Conservation (phyloP, 345 rosid species). For the Eucalyptus polybractea region DNA sequence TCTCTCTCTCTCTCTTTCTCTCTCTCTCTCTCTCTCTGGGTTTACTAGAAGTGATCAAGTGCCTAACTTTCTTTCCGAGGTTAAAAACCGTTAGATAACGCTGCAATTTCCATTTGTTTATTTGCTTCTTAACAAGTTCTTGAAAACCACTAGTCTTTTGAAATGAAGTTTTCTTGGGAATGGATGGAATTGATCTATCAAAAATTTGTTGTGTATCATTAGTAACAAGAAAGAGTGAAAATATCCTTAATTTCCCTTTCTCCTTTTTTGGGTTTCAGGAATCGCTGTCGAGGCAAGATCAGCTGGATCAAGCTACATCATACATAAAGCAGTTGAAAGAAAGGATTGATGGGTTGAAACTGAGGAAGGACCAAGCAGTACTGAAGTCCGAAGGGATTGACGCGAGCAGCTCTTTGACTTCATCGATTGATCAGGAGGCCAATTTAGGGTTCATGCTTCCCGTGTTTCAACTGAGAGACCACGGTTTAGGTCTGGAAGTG, state of each 20-base stretch:
- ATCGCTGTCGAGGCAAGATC: slow-evolving; percentile 19
- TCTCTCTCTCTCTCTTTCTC: neutral
- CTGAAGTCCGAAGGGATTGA: neutral
- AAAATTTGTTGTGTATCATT: neutral
- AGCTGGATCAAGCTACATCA: slow-evolving; percentile 24
- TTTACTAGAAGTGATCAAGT: neutral
- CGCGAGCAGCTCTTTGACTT: neutral
- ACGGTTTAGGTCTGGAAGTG: slow-evolving; percentile 28
- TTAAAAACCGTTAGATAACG: neutral
- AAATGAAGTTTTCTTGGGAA: neutral
- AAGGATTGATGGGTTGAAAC: slow-evolving; percentile 19
- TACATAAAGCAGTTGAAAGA: slow-evolving; percentile 27
- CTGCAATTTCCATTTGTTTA: neutral
- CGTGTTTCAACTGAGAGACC: slow-evolving; percentile 19
- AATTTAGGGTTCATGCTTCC: slow-evolving; percentile 3
- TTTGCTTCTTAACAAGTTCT: neutral
- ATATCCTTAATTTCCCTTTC: neutral
- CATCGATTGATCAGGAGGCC: neutral
- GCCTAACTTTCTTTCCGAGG: neutral
- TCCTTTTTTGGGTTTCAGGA: slow-evolving; percentile 1
- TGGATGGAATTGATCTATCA: neutral
- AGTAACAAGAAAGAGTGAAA: neutral
- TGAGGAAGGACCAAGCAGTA: slow-evolving; percentile 16
- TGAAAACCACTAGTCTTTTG: neutral
- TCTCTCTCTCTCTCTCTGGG: neutral